Percentiles rank a stretch among this genome's conserved stretches.
These are phyloP conservation scores for Populus nigra DNA, from an alignment of 345 rosid genomes.

Conservation along the genomic window DNA sequence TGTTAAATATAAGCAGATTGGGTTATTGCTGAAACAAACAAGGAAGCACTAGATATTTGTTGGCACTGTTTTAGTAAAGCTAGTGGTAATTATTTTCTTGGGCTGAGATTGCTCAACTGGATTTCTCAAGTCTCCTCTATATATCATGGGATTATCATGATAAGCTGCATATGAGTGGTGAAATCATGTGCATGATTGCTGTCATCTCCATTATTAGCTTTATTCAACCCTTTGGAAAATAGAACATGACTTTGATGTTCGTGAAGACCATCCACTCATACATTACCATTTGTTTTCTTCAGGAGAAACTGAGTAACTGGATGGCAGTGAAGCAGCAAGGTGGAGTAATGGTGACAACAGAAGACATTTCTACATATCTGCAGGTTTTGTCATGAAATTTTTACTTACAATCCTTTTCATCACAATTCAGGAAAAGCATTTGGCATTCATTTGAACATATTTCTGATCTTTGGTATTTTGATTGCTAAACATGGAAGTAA, in stretches of 20 bases:
- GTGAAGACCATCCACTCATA: neutral
- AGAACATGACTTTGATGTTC: neutral
- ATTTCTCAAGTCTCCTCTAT: neutral
- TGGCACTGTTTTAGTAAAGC: too few species aligned
- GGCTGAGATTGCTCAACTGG: neutral
- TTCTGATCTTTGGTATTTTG: neutral
- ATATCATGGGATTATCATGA: neutral
- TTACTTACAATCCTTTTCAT: neutral
- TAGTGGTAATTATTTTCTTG: neutral
- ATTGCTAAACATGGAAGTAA: neutral
- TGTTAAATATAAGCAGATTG: too few species aligned
- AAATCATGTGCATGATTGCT: neutral
- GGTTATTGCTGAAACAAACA: too few species aligned
- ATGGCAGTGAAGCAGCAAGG: neutral
- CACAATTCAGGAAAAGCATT: neutral
- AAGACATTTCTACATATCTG: neutral
- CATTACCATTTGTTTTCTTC: neutral
- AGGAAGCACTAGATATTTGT: too few species aligned
- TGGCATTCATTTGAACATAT: neutral
- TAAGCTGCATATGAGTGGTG: neutral
- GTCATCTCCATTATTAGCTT: neutral
- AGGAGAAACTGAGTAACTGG: neutral
- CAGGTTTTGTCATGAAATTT: neutral
- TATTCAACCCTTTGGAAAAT: neutral
- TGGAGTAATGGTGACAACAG: neutral